These are phyloP conservation scores for Suillus cothurnatus DNA, from an alignment of 768 basidiomycete genomes.

Conservation along the genomic window DNA sequence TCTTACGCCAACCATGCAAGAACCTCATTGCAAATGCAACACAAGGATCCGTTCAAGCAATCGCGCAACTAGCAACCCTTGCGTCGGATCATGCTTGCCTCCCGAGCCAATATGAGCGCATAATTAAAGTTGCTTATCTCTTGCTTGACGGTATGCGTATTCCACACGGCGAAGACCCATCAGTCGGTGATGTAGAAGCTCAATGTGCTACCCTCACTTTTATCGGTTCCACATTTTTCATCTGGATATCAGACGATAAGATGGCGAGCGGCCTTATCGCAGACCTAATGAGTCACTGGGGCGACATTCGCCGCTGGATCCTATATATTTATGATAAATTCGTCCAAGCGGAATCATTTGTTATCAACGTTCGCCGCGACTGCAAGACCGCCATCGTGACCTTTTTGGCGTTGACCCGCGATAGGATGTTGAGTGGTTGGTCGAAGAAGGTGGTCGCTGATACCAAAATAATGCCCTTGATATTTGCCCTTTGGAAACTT, in stretches of 20 bases:
- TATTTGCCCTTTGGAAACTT: constrained; percentile 31
- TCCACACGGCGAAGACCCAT: constrained; percentile 15
- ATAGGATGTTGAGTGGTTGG: constrained; percentile 29
- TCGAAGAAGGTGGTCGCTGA: constrained; percentile 26
- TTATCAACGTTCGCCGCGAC: constrained; percentile 15
- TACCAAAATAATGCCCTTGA: constrained; percentile 29
- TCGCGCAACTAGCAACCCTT: constrained; percentile 18
- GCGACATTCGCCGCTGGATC: constrained; percentile 29
- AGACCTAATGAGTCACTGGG: constrained; percentile 21
- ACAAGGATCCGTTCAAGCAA: constrained; percentile 15
- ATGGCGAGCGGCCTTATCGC: constrained; percentile 17
- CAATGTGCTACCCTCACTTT: constrained; percentile 18
- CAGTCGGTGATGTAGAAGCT: constrained; percentile 15
- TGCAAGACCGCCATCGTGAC: constrained; percentile 29
- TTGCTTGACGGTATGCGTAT: constrained; percentile 23
- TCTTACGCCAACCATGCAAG: constrained; percentile 11
- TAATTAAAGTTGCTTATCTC: constrained; percentile 24
- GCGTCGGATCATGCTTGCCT: constrained; percentile 17
- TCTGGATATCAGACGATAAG: constrained; percentile 24
- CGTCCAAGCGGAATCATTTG: constrained; percentile 14
- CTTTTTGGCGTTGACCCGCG: constrained; percentile 29
- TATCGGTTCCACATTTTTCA: constrained; percentile 25
- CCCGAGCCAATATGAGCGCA: constrained; percentile 24
- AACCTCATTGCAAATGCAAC: constrained; percentile 17
- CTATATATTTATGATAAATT: constrained; percentile 23